phyloP scores from a whole-genome alignment of 371 early-diverging fungal genomes.

The Circinella umbellata region DNA sequence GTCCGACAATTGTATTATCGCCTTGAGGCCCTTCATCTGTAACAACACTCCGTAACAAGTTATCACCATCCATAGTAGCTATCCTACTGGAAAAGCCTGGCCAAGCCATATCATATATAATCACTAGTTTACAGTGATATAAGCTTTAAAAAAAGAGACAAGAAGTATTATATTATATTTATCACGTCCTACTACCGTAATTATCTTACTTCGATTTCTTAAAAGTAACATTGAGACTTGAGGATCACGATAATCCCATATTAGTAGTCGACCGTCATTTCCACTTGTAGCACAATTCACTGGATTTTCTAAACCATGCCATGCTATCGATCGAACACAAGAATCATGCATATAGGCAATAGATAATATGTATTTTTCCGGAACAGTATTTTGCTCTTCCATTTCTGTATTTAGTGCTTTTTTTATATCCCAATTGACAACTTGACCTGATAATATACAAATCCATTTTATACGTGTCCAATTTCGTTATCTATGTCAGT shows the following conservation, averaged over 20 bases:
- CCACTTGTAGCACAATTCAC: slow-evolving; percentile 16
- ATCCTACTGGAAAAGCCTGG: slow-evolving; percentile 13
- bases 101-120: slow-evolving; percentile 16
- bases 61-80: slow-evolving; percentile 19
- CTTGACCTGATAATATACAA: slow-evolving; percentile 14
- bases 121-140: not conserved
- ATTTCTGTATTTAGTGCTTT: slow-evolving; percentile 18
- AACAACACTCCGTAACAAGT: not conserved
- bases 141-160: not conserved
- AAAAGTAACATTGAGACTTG: slow-evolving; percentile 3
- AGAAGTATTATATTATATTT: too few species aligned
- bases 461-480: too few species aligned
- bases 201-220: slow-evolving; percentile 23
- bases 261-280: slow-evolving; percentile 14
- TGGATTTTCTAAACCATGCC: slow-evolving; percentile 24
- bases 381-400: not conserved
- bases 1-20: not conserved
- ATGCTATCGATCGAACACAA: slow-evolving; percentile 18
- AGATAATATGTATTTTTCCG: not conserved
- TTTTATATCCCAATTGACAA: slow-evolving; percentile 32
- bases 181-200: not conserved
- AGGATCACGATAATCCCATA: slow-evolving; percentile 22
- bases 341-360: slow-evolving; percentile 14
- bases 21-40: not conserved
- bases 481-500: not conserved